phyloP scores from a whole-genome alignment of 169 alveolate species.

The Plasmodium gaboni region DNA sequence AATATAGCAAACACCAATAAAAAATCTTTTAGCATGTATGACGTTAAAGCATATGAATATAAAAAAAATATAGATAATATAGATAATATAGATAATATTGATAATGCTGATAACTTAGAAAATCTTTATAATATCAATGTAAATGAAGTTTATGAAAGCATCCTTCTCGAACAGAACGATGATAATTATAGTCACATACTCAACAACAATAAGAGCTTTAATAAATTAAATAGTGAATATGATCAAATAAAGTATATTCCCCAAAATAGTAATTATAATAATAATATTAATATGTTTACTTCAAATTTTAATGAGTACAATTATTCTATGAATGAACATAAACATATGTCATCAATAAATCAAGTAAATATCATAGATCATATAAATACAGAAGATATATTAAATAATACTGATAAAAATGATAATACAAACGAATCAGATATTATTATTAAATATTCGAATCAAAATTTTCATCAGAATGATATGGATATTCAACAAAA shows the following conservation, averaged over 20 bases:
- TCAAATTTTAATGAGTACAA: background rate
- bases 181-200: background rate
- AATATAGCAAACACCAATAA: no score
- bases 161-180: conserved; percentile 15
- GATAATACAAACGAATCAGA: background rate
- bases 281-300: background rate
- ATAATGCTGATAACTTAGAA: background rate
- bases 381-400: background rate
- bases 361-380: no score
- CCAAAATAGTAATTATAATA: background rate
- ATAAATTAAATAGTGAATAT: background rate
- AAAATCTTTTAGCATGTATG: no score
- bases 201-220: background rate
- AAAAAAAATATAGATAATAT: background rate
- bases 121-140: conserved; percentile 20
- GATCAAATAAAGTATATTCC: background rate
- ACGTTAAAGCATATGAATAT: background rate
- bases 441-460: no score
- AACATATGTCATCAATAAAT: background rate
- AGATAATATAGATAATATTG: conserved; percentile 1
- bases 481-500: no score
- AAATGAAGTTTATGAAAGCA: conserved; percentile 39
- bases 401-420: background rate
- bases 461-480: background rate
- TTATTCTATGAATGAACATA: background rate